These are phyloP conservation scores for Diaporthe sp. DNA, from an alignment of 2,329 filamentous ascomycete species.

Conservation along the genomic window DNA sequence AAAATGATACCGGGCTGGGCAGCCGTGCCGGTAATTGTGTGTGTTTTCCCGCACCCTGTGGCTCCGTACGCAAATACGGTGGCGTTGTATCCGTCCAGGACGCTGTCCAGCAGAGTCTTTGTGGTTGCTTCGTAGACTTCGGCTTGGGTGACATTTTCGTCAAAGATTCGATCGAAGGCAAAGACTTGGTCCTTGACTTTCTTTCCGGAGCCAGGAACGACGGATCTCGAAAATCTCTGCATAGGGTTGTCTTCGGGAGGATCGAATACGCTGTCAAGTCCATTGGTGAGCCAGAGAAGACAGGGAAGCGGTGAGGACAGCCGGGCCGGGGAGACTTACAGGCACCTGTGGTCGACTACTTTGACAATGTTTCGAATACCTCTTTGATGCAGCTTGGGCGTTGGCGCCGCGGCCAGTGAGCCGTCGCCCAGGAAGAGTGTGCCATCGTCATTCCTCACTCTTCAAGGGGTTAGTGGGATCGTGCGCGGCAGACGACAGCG, in stretches of 20 bases:
- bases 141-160: constrained; percentile 91
- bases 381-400: constrained; percentile 86
- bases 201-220: constrained; percentile 84
- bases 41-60: constrained; percentile 97
- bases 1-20: constrained; percentile 98
- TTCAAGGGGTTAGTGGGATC: constrained; percentile 46
- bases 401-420: constrained; percentile 87
- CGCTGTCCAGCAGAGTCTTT: constrained; percentile 89
- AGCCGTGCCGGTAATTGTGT: constrained; percentile 93
- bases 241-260: constrained; percentile 95
- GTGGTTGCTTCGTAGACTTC: constrained; percentile 98
- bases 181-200: constrained; percentile 98
- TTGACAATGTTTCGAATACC: constrained; percentile 94
- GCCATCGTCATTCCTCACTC: constrained; percentile 81
- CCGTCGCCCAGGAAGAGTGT: constrained; percentile 97
- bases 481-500: background rate
- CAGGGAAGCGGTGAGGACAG: background rate
- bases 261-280: constrained; percentile 83
- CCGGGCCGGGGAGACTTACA: constrained; percentile 72
- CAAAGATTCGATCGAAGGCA: constrained; percentile 95
- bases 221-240: constrained; percentile 86
- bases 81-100: constrained; percentile 97
- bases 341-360: constrained; percentile 93
- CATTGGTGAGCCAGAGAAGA: constrained; percentile 43
- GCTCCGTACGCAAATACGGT: constrained; percentile 99